Evolutionary conservation across 2,329 filamentous ascomycete genomes (phyloP).

Genomic region (Metarhizium brunneum): DNA sequence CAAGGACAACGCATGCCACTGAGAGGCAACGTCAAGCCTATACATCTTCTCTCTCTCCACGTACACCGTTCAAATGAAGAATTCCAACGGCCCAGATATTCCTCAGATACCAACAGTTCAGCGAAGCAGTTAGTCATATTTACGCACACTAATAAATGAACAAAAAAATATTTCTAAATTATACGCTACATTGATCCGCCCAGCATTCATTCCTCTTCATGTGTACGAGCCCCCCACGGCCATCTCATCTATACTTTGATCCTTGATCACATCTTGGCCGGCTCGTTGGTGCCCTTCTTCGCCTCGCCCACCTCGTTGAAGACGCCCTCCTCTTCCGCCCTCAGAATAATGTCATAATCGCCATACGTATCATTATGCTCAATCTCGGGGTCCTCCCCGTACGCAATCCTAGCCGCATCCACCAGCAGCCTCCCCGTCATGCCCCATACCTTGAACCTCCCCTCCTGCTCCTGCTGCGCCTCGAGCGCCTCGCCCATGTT

Average conservation of each 20-base stretch:
- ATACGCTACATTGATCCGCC: background rate
- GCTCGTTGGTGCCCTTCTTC: slow-evolving; percentile 19
- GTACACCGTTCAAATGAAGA: background rate
- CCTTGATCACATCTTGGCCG: slow-evolving; percentile 22
- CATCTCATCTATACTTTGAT: background rate
- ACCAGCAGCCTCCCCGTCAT: slow-evolving; percentile 90
- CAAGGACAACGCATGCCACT: slow-evolving; percentile 91
- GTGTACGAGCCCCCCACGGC: no score
- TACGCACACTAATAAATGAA: background rate
- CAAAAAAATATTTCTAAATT: no score
- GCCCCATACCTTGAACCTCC: slow-evolving; percentile 79
- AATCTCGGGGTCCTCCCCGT: slow-evolving; percentile 74
- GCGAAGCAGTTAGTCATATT: background rate
- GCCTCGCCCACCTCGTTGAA: slow-evolving; percentile 29
- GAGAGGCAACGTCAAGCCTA: background rate
- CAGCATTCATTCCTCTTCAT: background rate
- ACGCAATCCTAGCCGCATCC: slow-evolving; percentile 78
- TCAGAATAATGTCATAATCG: slow-evolving; percentile 41
- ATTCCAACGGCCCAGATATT: no score
- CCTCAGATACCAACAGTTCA: no score
- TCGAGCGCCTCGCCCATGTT: slow-evolving; percentile 34
- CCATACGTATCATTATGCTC: slow-evolving; percentile 52
- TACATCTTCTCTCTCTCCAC: background rate
- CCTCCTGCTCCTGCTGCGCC: slow-evolving; percentile 37
- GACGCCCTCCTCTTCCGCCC: slow-evolving; percentile 35